Base-by-base conservation (phyloP, 805 yeast species). In the Candida sithepensis region DNA sequence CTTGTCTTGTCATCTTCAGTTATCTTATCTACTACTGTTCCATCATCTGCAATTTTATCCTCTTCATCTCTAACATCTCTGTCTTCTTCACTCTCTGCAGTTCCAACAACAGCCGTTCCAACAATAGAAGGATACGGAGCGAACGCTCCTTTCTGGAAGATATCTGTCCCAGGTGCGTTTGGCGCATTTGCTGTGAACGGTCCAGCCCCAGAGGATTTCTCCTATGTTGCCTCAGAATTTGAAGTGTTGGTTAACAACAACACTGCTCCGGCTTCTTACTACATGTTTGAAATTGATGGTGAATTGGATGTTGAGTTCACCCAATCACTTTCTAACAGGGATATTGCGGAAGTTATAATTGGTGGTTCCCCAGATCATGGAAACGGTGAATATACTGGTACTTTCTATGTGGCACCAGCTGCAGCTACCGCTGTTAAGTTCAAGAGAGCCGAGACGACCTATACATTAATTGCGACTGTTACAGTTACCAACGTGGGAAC, bases 401-500 rank as follows among this genome's bases (percentile, higher is more conserved):
- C 38, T 20, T 41, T 40, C 39, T 32, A 22, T 21, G 14, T 46
- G 13, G 39, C 49, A 54, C 58, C 46, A 12, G 38, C 45, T 30
- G 45, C 46, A 2, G 43, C 53, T 19, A n/a, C 16, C 14, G 16
- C 43, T 12, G 43, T 18, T 20, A 40, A 28, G 16, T 26, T 41
- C 10, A 43, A 39, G 45, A 47, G 50, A 40, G 50, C 37, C 28
- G 34, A 9, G 7, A 32, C 44, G 7, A 33, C 47, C 13, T 43
- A 37, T 20, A n/a, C 46, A 9, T 23, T 34, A 2, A 49, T 47
- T 26, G 40, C 45, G 12, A 42, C 44, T 45, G 49, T 45, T 39
- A 54, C 43, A 48, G 34, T 26, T 42, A 46, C 45, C 43, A 55
- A 18, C 43, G 57, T 44, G 39, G 39, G 3, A 13, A 45, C 49